Conservation (phyloP, 2,329 filamentous ascomycete genomes). For the Monilinia aucupariae region DNA sequence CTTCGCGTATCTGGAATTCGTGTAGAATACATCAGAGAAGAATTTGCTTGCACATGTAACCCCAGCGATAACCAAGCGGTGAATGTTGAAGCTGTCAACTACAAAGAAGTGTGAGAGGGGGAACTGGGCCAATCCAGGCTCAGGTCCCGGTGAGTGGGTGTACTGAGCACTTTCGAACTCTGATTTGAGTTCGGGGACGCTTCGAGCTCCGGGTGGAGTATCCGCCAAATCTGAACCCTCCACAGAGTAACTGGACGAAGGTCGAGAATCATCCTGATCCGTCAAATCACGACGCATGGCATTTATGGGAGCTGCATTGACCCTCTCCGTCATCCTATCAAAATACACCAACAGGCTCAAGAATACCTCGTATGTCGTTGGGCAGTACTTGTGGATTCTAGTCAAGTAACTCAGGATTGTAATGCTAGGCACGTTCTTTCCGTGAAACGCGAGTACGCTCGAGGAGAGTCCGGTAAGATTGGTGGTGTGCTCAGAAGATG, state of each 20-base stretch:
- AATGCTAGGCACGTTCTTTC: constrained; percentile 95
- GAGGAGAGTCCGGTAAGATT: constrained; percentile 58
- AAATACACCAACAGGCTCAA: constrained; percentile 94
- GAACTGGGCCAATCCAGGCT: constrained; percentile 24
- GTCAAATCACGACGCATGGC: constrained; percentile 46
- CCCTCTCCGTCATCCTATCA: constrained; percentile 95
- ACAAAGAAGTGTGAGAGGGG: constrained; percentile 72
- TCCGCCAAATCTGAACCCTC: constrained; percentile 34
- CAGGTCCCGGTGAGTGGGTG: constrained; percentile 26
- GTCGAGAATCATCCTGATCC: constrained; percentile 28
- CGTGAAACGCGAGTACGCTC: constrained; percentile 88
- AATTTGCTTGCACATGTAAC: constrained; percentile 99
- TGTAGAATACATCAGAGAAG: constrained; percentile 98
- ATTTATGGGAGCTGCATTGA: constrained; percentile 74
- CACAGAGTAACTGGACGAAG: constrained; percentile 30
- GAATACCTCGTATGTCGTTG: constrained; percentile 97
- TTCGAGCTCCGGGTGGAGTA: constrained; percentile 28
- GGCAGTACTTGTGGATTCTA: constrained; percentile 97
- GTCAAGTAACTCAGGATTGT: constrained; percentile 94
- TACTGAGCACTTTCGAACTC: constrained; percentile 31
- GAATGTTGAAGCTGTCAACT: constrained; percentile 98
- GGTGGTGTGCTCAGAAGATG: constrained; percentile 49
- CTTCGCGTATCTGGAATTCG: constrained; percentile 98
- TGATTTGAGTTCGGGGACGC: constrained; percentile 28
- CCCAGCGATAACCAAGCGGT: constrained; percentile 90